A percentile compares a stretch with the other conserved stretches of the same genome.
phyloP scores from a whole-genome alignment of 75 land plant genomes.

The Cunninghamia lanceolata region DNA sequence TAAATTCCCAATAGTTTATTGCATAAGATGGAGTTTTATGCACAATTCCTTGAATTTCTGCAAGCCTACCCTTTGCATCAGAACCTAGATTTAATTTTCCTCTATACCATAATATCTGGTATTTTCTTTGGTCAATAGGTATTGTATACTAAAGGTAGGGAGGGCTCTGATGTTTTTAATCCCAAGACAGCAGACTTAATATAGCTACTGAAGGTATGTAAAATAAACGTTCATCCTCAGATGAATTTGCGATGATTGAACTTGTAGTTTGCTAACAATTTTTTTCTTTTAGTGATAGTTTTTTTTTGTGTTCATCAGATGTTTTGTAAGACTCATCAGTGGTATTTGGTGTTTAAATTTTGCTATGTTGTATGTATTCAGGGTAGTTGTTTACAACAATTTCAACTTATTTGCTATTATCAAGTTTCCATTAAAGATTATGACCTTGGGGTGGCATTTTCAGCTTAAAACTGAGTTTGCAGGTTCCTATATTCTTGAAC shows the following conservation, averaged over 20 bases:
- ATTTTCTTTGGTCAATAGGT: background rate
- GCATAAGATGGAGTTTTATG: background rate
- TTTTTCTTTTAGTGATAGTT: background rate
- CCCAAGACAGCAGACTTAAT: background rate
- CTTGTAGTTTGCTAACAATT: background rate
- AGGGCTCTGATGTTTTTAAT: background rate
- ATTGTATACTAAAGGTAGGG: background rate
- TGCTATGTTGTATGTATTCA: background rate
- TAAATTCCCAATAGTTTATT: background rate
- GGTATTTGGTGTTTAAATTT: background rate
- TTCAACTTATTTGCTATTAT: background rate
- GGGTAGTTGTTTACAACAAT: background rate
- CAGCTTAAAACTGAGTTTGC: background rate
- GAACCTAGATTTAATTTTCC: background rate
- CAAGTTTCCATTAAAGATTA: background rate
- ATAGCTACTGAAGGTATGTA: constrained; percentile 1
- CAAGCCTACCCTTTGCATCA: background rate
- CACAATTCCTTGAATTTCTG: background rate
- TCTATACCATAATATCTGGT: background rate
- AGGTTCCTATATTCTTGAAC: background rate
- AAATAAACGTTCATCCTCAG: background rate
- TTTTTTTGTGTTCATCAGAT: background rate
- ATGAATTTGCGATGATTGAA: background rate
- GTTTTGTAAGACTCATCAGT: background rate
- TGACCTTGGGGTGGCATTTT: background rate